Evolutionary conservation across 257 asterid genomes (phyloP), one percentile per base, ranked within the genome.

Genomic region (Salvia hispanica): DNA sequence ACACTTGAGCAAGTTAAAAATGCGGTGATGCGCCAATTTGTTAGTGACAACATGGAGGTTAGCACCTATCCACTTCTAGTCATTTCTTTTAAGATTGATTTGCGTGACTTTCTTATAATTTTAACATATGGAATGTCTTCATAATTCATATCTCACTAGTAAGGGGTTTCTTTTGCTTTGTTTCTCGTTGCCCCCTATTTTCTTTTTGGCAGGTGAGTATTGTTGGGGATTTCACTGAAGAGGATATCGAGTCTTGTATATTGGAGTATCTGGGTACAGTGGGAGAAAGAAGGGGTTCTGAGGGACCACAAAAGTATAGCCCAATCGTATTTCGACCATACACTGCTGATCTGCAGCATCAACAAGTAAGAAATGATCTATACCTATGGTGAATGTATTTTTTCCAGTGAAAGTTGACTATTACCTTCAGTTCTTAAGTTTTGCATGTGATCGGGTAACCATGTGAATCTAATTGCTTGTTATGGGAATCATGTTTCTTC

Each of bases 221-320:
- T 69, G 98, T 94, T 66, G 99, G 99, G 67, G 98, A 94, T 80
- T 94, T 91, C 85, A 83, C 93, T 5, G 96, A 89, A 85, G 99
- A 89, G 76, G 99, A 94, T 75, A 83, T 94, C 3, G 96, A 94
- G 68, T 85, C 94, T 67, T 94, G 98, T 79, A 87, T 94, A 66
- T 81, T 87, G 87, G 99, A 94, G 78, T 94, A 89, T 80, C 77
- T 94, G 67, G 99, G 99, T 54, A 94, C 99, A 33, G 89, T 94
- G 50, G 69, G 65, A 81, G 88, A 84, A 78, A 91, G 83, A 67
- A 85, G 78, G 58, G 96, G 91, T 79, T 82, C 81, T 64, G 90
- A 83, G 82, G 82, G 73, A 74, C 83, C 92, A 51, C 88, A 81
- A 66, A 77, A 75, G 42, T 87, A 85, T 84, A 82, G 70, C 77